Conservation (phyloP, 2,329 filamentous ascomycete genomes). For the Lachnellula suecica region DNA sequence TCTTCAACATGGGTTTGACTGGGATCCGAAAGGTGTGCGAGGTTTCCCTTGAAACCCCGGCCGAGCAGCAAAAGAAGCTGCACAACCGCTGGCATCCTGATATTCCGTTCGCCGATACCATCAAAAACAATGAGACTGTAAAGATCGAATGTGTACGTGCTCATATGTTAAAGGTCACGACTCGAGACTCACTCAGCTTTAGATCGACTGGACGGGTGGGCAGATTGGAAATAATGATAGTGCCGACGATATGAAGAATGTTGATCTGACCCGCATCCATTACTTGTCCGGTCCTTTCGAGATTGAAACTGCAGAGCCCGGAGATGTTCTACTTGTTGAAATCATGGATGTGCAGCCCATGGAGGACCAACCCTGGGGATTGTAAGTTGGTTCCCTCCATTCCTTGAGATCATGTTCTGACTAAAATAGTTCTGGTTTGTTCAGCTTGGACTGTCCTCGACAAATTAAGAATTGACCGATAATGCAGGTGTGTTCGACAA, state of each 20-base stretch:
- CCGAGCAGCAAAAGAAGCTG: constrained; percentile 65
- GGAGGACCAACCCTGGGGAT: constrained; percentile 88
- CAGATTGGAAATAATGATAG: constrained; percentile 88
- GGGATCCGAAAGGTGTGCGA: constrained; percentile 70
- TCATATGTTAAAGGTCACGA: neutral
- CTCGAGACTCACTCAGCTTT: neutral
- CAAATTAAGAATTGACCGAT: neutral
- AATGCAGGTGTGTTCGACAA: constrained; percentile 58
- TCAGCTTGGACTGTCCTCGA: neutral
- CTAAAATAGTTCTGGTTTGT: constrained; percentile 22
- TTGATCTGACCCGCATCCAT: constrained; percentile 82
- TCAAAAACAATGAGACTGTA: constrained; percentile 82
- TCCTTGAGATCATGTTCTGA: constrained; percentile 7
- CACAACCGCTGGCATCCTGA: constrained; percentile 95
- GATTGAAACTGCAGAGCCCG: constrained; percentile 78
- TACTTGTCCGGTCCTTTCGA: constrained; percentile 91
- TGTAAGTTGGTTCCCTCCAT: constrained; percentile 63
- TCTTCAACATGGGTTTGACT: constrained; percentile 43
- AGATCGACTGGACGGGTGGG: constrained; percentile 58
- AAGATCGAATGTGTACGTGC: constrained; percentile 75
- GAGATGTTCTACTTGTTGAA: constrained; percentile 77
- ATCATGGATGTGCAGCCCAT: constrained; percentile 93
- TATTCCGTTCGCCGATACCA: constrained; percentile 69
- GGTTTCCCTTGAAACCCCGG: constrained; percentile 71
- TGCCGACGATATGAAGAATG: constrained; percentile 83